Evolutionary conservation across 2,329 filamentous ascomycete species (phyloP).

Genomic region (Apiospora malaysiana): DNA sequence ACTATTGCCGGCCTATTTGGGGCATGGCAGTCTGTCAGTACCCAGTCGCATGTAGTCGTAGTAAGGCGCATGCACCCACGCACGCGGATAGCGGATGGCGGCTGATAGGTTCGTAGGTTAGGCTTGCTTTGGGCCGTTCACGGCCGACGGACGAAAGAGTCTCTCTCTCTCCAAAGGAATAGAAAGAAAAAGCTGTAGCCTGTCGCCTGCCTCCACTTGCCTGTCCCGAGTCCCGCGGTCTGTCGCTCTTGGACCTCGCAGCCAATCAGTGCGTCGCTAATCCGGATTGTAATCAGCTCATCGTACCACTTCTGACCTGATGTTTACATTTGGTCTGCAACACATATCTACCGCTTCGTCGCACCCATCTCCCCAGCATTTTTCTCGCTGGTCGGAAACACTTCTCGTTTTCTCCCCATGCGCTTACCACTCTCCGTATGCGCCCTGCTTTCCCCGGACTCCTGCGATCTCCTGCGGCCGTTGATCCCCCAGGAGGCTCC

Average conservation of each 20-base stretch:
- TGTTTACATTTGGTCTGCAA: constrained; percentile 21
- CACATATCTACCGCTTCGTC: constrained; percentile 18
- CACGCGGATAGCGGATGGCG: background rate
- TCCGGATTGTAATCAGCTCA: constrained; percentile 13
- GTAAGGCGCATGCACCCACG: background rate
- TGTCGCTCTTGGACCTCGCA: background rate
- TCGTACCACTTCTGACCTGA: constrained; percentile 23
- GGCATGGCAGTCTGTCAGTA: background rate
- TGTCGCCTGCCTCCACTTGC: constrained; percentile 2
- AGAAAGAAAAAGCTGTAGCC: background rate
- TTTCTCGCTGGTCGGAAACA: constrained; percentile 16
- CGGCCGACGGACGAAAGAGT: constrained; percentile 9
- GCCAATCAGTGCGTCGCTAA: background rate
- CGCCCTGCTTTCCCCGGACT: constrained; percentile 2
- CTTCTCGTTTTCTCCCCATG: constrained; percentile 19
- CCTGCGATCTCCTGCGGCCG: constrained; percentile 18
- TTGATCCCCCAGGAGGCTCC: background rate
- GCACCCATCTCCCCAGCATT: constrained; percentile 12
- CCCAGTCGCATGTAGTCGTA: background rate
- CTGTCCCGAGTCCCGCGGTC: constrained; percentile 6
- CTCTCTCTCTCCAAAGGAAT: background rate
- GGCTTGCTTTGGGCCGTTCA: background rate
- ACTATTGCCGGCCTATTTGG: background rate
- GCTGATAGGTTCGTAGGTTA: background rate
- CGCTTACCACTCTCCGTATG: constrained; percentile 6